Percentiles rank a stretch among this genome's conserved stretches.
phyloP scores from a whole-genome alignment of 805 yeast species.

The Saccharomyces eubayanus region DNA sequence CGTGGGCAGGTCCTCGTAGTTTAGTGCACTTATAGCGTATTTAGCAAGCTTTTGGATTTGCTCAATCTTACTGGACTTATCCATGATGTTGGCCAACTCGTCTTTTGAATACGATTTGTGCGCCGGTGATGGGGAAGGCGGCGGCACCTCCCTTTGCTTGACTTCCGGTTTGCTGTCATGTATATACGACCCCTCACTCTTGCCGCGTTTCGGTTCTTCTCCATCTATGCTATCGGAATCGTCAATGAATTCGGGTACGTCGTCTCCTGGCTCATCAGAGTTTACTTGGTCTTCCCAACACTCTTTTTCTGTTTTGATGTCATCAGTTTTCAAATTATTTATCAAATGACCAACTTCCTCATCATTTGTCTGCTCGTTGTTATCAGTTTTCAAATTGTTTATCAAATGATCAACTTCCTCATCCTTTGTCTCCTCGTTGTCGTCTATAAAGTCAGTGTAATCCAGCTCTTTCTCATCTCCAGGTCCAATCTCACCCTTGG shows the following conservation, averaged over 20 bases:
- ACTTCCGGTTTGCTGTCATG: background rate
- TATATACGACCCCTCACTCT: background rate
- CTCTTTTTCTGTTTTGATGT: background rate
- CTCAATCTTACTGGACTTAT: slow-evolving; percentile 46
- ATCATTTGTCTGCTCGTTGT: background rate
- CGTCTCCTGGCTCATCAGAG: background rate
- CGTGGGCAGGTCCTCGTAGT: slow-evolving; percentile 64
- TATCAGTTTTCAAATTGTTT: too few relatives aligned
- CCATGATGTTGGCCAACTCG: slow-evolving; percentile 43
- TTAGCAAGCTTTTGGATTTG: slow-evolving; percentile 62
- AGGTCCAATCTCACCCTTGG: slow-evolving; percentile 17
- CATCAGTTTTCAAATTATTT: background rate
- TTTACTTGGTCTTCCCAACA: slow-evolving; percentile 1
- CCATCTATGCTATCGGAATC: background rate
- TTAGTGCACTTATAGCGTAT: slow-evolving; percentile 70
- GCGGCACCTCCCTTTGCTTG: slow-evolving; percentile 1
- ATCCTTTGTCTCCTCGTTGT: background rate
- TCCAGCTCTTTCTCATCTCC: background rate
- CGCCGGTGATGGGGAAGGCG: background rate
- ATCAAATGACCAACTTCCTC: slow-evolving; percentile 1
- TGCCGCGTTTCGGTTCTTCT: background rate
- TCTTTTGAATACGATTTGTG: slow-evolving; percentile 23
- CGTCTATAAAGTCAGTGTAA: slow-evolving; percentile 1
- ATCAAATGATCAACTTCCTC: background rate
- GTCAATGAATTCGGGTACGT: background rate